These are phyloP conservation scores for Solanum chacoense DNA, from an alignment of 305 asterid species.

Conservation along the genomic window DNA sequence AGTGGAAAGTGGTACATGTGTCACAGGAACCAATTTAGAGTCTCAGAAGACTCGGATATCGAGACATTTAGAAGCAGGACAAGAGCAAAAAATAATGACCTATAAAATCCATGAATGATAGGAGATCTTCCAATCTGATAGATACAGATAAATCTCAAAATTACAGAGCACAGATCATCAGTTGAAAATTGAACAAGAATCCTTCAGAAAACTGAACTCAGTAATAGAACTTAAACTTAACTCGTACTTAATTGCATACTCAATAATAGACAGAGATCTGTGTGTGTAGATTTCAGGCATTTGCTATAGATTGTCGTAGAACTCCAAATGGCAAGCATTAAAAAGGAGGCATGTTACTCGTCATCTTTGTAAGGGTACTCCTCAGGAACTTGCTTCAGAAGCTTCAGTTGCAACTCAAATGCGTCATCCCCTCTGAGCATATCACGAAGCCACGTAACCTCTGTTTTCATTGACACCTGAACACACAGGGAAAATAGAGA, in stretches of 20 bases:
- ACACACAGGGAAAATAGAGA: background rate
- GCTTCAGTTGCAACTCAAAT: conserved; percentile 89
- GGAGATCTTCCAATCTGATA: background rate
- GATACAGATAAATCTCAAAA: background rate
- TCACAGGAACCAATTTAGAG: background rate
- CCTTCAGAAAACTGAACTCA: background rate
- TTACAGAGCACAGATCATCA: background rate
- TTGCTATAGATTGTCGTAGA: background rate
- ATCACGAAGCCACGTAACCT: conserved; percentile 94
- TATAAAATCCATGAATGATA: background rate
- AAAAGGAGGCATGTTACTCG: conserved; percentile 32
- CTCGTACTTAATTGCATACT: background rate
- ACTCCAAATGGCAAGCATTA: background rate
- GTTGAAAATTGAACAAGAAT: background rate
- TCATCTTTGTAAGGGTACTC: conserved; percentile 98
- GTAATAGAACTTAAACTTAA: background rate
- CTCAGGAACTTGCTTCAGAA: conserved; percentile 90
- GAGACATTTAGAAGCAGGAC: background rate
- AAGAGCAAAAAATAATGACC: background rate
- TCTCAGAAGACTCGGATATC: background rate
- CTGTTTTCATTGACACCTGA: conserved; percentile 96
- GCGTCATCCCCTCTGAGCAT: conserved; percentile 96
- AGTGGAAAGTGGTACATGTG: background rate
- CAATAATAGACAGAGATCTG: background rate
- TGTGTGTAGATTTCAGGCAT: background rate